A percentile compares a stretch with the other conserved stretches of the same genome.
Evolutionary conservation across 179 eudicot genomes (phyloP).

Genomic region (Dionaea muscipula): DNA sequence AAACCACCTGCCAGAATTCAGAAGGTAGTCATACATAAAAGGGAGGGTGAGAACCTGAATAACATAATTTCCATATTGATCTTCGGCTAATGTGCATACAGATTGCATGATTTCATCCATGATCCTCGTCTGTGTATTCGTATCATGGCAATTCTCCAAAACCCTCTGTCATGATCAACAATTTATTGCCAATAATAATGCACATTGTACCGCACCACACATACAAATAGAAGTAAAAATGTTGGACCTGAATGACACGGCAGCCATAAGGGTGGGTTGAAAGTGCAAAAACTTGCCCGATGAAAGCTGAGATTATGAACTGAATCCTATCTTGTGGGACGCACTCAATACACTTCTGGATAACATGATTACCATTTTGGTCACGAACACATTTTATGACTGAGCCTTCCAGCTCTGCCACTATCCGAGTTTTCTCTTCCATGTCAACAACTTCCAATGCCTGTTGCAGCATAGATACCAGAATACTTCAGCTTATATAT

Average conservation of each 20-base stretch:
- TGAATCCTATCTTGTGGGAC: slow-evolving; percentile 43
- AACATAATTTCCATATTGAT: slow-evolving; percentile 59
- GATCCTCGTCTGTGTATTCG: slow-evolving; percentile 22
- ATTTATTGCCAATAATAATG: not conserved
- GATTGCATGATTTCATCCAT: slow-evolving; percentile 47
- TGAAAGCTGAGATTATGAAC: slow-evolving; percentile 31
- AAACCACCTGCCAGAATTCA: not conserved
- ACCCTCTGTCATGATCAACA: slow-evolving; percentile 33
- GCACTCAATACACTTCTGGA: slow-evolving; percentile 56
- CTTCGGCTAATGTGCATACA: slow-evolving; percentile 40
- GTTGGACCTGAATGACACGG: slow-evolving; percentile 43
- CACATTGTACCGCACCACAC: not conserved
- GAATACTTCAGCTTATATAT: not conserved
- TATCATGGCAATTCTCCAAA: slow-evolving; percentile 40
- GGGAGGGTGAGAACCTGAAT: slow-evolving; percentile 33
- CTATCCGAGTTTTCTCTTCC: slow-evolving; percentile 33
- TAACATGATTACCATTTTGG: slow-evolving; percentile 64
- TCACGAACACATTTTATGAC: slow-evolving; percentile 51
- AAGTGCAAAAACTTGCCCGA: slow-evolving; percentile 39
- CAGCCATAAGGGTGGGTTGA: slow-evolving; percentile 61
- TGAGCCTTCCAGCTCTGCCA: slow-evolving; percentile 36
- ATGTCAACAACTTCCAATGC: slow-evolving; percentile 42
- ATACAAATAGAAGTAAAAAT: not conserved
- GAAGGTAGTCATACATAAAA: not conserved
- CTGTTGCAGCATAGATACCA: slow-evolving; percentile 11